A percentile compares a stretch with the other conserved stretches of the same genome.
Evolutionary conservation across 129 eudicot genomes (phyloP).

Genomic region (Tagetes patula): DNA sequence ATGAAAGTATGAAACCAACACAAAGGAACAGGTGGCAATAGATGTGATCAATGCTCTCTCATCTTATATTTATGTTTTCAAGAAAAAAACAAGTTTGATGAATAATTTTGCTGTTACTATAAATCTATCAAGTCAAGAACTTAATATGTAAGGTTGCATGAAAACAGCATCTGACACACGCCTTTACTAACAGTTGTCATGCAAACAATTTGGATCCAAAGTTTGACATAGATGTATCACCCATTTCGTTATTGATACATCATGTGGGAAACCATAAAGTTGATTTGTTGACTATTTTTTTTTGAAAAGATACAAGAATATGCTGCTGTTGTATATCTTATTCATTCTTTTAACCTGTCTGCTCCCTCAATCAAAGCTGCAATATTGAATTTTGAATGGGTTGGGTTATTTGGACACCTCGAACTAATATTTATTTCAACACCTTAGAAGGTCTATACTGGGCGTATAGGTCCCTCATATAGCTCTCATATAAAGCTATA

Average conservation of each 20-base stretch:
- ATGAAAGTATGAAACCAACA: not conserved
- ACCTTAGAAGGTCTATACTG: too few relatives aligned
- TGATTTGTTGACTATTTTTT: conserved; percentile 30
- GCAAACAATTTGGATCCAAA: conserved; percentile 33
- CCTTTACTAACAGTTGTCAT: conserved; percentile 28
- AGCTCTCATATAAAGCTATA: too few relatives aligned
- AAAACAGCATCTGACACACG: conserved; percentile 32
- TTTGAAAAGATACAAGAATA: not conserved
- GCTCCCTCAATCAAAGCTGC: conserved; percentile 8
- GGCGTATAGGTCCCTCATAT: too few relatives aligned
- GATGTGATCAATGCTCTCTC: not conserved
- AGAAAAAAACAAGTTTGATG: not conserved
- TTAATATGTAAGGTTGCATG: conserved; percentile 13
- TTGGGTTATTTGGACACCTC: not conserved
- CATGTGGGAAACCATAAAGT: conserved; percentile 45
- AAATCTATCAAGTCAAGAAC: not conserved
- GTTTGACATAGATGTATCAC: conserved; percentile 34
- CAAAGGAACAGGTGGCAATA: not conserved
- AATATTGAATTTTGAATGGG: not conserved
- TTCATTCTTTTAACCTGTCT: not conserved
- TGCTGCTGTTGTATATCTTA: not conserved
- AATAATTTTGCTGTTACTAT: not conserved
- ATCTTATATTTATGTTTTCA: not conserved
- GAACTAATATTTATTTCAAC: too few relatives aligned
- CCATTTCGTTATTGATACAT: conserved; percentile 23